phyloP scores from a whole-genome alignment of 1,139 yeast genomes.

The Hyphopichia buzzinii region DNA sequence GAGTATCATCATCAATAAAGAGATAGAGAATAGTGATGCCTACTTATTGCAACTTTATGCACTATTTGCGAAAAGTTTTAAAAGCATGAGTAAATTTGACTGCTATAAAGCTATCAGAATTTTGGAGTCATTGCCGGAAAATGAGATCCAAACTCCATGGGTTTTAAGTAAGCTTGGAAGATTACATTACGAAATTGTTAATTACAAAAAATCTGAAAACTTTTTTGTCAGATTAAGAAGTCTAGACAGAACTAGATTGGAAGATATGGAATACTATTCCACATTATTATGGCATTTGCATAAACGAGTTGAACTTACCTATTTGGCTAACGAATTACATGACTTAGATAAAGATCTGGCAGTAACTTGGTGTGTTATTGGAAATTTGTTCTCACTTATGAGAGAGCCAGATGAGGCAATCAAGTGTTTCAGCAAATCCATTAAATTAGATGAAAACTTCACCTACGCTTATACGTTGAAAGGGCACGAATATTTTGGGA shows the following conservation, averaged over 20 bases:
- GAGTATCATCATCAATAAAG: slow-evolving; percentile 20
- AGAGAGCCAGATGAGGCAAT: slow-evolving; percentile 91
- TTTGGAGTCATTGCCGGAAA: slow-evolving; percentile 59
- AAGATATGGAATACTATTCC: slow-evolving; percentile 89
- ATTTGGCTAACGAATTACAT: slow-evolving; percentile 76
- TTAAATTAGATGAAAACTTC: slow-evolving; percentile 65
- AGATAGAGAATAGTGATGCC: slow-evolving; percentile 40
- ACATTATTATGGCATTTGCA: slow-evolving; percentile 92
- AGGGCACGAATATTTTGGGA: slow-evolving; percentile 89
- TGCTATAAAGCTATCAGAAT: slow-evolving; percentile 77
- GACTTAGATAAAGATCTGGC: slow-evolving; percentile 66
- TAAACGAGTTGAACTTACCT: slow-evolving; percentile 76
- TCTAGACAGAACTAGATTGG: slow-evolving; percentile 74
- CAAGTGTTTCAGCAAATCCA: slow-evolving; percentile 80
- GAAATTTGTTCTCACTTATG: slow-evolving; percentile 80
- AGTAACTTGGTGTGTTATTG: slow-evolving; percentile 90
- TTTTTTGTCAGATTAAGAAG: slow-evolving; percentile 63
- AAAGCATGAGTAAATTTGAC: slow-evolving; percentile 66
- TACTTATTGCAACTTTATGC: slow-evolving; percentile 53
- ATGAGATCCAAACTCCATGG: slow-evolving; percentile 79
- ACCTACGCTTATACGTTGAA: slow-evolving; percentile 90
- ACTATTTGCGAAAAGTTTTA: slow-evolving; percentile 62
- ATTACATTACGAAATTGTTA: slow-evolving; percentile 82
- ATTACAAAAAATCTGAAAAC: slow-evolving; percentile 72
- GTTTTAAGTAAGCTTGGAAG: slow-evolving; percentile 78